phyloP scores from a whole-genome alignment of 208 protist genomes.

The Crithidia acanthocephali region DNA sequence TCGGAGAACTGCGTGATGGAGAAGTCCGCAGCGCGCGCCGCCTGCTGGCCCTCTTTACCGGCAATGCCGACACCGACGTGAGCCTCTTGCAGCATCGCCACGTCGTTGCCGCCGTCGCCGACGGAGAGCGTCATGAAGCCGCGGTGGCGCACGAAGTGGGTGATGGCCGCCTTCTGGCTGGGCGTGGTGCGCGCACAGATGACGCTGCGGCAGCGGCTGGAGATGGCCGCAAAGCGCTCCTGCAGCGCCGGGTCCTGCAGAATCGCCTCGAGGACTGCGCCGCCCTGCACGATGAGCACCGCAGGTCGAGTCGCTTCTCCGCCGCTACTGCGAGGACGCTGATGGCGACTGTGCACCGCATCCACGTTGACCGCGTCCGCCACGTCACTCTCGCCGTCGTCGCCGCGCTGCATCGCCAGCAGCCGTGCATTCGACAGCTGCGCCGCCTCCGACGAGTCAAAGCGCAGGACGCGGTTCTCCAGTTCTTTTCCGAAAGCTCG shows the following conservation, averaged over 20 bases:
- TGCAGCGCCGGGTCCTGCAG: conserved; percentile 45
- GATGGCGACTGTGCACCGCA: neutral
- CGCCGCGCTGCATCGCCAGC: conserved; percentile 8
- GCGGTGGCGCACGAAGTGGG: conserved; percentile 66
- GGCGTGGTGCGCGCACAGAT: conserved; percentile 96
- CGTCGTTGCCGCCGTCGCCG: conserved; percentile 97
- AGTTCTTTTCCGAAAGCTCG: conserved; percentile 18
- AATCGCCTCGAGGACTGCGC: conserved; percentile 71
- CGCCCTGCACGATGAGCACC: conserved; percentile 70
- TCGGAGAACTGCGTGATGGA: conserved; percentile 93
- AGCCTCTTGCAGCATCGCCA: conserved; percentile 96
- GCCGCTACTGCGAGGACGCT: neutral
- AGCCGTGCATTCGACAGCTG: conserved; percentile 21
- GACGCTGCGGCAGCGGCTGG: conserved; percentile 77
- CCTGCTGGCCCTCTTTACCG: conserved; percentile 94
- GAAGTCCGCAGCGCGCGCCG: conserved; percentile 95
- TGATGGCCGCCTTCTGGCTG: conserved; percentile 92
- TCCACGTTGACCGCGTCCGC: no score
- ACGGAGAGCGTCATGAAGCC: conserved; percentile 91
- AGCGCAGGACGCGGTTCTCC: conserved; percentile 22
- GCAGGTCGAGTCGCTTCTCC: conserved; percentile 1
- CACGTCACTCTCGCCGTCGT: no score
- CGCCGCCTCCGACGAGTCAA: conserved; percentile 5
- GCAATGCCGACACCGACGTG: conserved; percentile 93
- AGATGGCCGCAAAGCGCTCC: conserved; percentile 59